phyloP scores from a whole-genome alignment of 257 asterid genomes.

The Solanum ossicruentum region DNA sequence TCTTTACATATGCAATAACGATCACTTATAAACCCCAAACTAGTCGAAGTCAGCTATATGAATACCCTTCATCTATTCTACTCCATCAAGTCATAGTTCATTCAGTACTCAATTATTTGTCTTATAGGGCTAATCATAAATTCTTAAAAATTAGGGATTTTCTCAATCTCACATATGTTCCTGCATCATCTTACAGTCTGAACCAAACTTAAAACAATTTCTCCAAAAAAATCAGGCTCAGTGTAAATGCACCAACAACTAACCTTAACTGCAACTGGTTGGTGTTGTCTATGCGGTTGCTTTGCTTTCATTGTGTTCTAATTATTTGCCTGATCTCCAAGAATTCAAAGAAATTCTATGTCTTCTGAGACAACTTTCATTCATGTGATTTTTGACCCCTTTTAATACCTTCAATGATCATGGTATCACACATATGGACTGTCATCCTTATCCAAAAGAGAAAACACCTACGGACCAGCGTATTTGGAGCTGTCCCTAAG shows the following conservation, averaged over 20 bases:
- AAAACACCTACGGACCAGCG: neutral
- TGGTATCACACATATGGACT: neutral
- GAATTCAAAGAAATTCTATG: neutral
- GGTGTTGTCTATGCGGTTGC: neutral
- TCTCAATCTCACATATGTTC: neutral
- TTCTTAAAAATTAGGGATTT: neutral
- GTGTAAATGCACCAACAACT: neutral
- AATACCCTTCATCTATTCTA: neutral
- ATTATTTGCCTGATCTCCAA: neutral
- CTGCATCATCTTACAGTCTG: neutral
- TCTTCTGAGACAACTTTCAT: neutral
- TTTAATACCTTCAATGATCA: neutral
- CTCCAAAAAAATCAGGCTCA: neutral
- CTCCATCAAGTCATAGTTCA: neutral
- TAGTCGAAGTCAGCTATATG: neutral
- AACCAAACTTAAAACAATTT: neutral
- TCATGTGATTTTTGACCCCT: neutral
- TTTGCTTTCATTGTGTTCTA: neutral
- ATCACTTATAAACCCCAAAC: neutral
- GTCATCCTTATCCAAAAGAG: neutral
- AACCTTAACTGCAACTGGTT: neutral
- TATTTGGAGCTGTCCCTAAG: neutral
- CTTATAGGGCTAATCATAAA: neutral
- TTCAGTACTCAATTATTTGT: neutral
- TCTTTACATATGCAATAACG: neutral